phyloP scores from a whole-genome alignment of 345 rosid species.

The Melastoma malabathricum region DNA sequence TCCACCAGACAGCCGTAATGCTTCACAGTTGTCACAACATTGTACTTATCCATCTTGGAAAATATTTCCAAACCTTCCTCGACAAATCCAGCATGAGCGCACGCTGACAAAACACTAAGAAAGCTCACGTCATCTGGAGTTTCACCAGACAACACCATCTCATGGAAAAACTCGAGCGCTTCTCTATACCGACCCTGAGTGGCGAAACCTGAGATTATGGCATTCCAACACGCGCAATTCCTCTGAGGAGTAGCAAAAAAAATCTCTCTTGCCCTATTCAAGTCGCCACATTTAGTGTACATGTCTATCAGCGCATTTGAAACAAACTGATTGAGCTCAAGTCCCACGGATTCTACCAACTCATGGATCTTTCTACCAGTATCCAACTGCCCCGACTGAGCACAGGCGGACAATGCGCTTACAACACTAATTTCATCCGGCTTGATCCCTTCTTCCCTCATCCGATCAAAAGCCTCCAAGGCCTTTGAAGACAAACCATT shows the following conservation, averaged over 20 bases:
- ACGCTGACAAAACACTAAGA: conserved; percentile 46
- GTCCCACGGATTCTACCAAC: conserved; percentile 21
- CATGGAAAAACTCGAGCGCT: conserved; percentile 46
- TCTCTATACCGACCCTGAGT: conserved; percentile 40
- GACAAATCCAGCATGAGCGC: conserved; percentile 56
- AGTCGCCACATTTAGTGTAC: conserved; percentile 75
- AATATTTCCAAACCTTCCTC: conserved; percentile 54
- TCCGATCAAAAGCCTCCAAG: conserved; percentile 30
- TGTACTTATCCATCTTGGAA: conserved; percentile 34
- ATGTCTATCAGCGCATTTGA: conserved; percentile 48
- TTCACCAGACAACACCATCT: conserved; percentile 34
- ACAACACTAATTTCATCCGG: conserved; percentile 53
- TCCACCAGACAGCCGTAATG: conserved; percentile 71
- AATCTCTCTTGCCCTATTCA: conserved; percentile 32
- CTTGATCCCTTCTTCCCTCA: conserved; percentile 46
- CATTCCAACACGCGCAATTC: conserved; percentile 54
- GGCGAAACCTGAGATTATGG: conserved; percentile 60
- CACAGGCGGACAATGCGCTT: conserved; percentile 63
- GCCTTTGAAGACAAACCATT: conserved; percentile 47
- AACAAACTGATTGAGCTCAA: conserved; percentile 43
- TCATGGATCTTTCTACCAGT: conserved; percentile 49
- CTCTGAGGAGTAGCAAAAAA: conserved; percentile 36
- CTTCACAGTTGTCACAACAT: conserved; percentile 29
- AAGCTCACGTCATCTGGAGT: conserved; percentile 52
- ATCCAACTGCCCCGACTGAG: conserved; percentile 46